Conservation (phyloP, 2,329 filamentous ascomycete species). For the Hysterium pulicare region DNA sequence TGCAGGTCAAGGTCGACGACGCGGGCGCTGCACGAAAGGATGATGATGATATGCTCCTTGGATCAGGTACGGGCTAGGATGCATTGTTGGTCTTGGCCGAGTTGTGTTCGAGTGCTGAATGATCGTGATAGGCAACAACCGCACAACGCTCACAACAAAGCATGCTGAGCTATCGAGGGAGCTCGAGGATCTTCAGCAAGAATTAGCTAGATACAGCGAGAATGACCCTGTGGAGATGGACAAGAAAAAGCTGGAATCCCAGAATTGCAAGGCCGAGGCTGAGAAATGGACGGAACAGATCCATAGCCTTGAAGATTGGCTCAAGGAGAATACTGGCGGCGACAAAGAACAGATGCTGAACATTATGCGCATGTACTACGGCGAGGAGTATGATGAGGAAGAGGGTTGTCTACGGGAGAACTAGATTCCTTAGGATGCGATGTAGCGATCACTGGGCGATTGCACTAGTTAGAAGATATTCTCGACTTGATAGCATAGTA, state of each 20-base stretch:
- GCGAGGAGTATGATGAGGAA: constrained; percentile 53
- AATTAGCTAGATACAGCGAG: constrained; percentile 45
- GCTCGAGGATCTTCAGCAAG: constrained; percentile 35
- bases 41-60: constrained; percentile 36
- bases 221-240: constrained; percentile 46
- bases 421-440: too few relatives aligned
- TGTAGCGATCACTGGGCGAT: too few relatives aligned
- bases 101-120: too few relatives aligned
- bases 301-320: constrained; percentile 44
- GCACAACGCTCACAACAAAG: constrained; percentile 37
- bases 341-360: constrained; percentile 45
- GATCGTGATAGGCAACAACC: constrained; percentile 19
- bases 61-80: constrained; percentile 27
- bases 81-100: constrained; percentile 9
- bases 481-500: too few relatives aligned
- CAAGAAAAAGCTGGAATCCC: constrained; percentile 34
- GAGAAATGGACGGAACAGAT: constrained; percentile 45
- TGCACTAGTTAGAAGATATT: too few relatives aligned
- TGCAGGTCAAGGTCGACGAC: constrained; percentile 40
- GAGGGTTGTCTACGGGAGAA: constrained; percentile 47
- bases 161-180: constrained; percentile 36
- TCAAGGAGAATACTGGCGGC: constrained; percentile 30
- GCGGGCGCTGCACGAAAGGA: constrained; percentile 37
- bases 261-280: constrained; percentile 24
- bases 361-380: constrained; percentile 49